Base-by-base conservation (phyloP, 495 filamentous ascomycete species). In the Parathielavia hyrcaniae region DNA sequence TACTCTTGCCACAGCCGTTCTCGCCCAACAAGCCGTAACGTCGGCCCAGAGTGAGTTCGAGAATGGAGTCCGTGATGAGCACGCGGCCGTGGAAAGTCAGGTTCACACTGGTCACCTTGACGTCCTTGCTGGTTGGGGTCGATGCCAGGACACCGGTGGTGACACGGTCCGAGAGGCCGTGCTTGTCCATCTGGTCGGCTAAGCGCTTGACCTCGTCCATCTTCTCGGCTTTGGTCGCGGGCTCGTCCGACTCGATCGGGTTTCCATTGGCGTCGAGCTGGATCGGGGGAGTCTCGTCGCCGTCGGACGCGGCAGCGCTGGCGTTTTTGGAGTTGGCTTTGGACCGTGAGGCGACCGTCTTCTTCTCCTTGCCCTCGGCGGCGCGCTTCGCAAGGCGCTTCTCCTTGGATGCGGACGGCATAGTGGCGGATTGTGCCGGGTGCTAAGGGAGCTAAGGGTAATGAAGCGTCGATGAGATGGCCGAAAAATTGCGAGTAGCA, bases 1-100 rank as follows among this genome's bases (percentile, higher is more conserved):
- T 99, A 61, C 91, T 96, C 78, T 99, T 99, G 68, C 93, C 93
- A 68, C 93, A 99, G 51, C 93, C 93, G 84, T 99, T 99, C 81
- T 99, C 93, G 67, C 93, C 93, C 55, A 99, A 76, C 52, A 99
- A 77, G 69, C 93, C 93, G 71, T 99, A 99, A 52, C 93, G 84
- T 62, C 92, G 88, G 55, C 87, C 88, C 69, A 90, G 90, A 69
- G 89, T 96, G 64, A 99, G 80, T 73, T 99, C 93, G 67, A 99
- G 81, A 26, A 86, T 91, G 53, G 88, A 86, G 72, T 99, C 93
- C 64, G 83, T 90, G 72, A 99, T 86, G 53, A 99, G 84, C 61
- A 99, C 95, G 63, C 86, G 91, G 61, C 93, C 93, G 77, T 99
- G 93, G 83, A 99, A 99, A 58, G 95, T 90, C 53, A 99, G 78